Evolutionary conservation across 768 basidiomycete genomes (phyloP).

Genomic region (Boletus reticuloceps): DNA sequence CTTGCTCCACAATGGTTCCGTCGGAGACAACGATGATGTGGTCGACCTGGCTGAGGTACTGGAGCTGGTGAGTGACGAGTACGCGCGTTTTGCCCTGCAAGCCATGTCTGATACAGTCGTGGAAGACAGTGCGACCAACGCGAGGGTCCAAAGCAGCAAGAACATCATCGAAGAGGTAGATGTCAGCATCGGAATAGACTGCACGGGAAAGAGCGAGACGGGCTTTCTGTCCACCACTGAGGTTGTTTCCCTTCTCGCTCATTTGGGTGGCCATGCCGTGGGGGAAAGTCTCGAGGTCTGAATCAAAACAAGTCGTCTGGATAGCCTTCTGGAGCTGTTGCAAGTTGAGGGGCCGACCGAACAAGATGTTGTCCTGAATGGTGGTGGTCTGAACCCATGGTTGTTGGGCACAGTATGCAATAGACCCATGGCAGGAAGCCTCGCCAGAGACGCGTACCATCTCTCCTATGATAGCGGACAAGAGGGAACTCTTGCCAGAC

Average conservation of each 20-base stretch:
- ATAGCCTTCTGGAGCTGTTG: conserved; percentile 26
- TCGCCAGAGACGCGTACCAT: conserved; percentile 28
- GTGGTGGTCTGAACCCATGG: conserved; percentile 31
- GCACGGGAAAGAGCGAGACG: conserved; percentile 46
- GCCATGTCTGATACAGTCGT: conserved; percentile 23
- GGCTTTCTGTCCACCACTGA: conserved; percentile 49
- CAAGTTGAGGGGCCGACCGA: conserved; percentile 28
- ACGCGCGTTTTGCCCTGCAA: conserved; percentile 26
- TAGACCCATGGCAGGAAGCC: conserved; percentile 20
- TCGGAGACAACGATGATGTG: conserved; percentile 46
- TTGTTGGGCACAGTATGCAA: conserved; percentile 34
- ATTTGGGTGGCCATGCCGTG: conserved; percentile 40
- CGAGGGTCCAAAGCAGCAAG: conserved; percentile 47
- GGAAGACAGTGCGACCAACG: conserved; percentile 36
- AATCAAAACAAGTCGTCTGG: conserved; percentile 27
- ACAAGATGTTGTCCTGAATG: conserved; percentile 32
- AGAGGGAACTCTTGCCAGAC: conserved; percentile 29
- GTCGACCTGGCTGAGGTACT: conserved; percentile 37
- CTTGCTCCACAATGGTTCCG: conserved; percentile 45
- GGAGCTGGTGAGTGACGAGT: conserved; percentile 31
- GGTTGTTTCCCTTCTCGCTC: conserved; percentile 46
- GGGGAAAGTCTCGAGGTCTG: conserved; percentile 29
- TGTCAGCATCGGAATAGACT: conserved; percentile 40
- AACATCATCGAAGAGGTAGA: conserved; percentile 46
- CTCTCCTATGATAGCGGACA: conserved; percentile 31